These are phyloP conservation scores for Crucihimalaya himalaica DNA, from an alignment of 345 rosid species.

Conservation along the genomic window DNA sequence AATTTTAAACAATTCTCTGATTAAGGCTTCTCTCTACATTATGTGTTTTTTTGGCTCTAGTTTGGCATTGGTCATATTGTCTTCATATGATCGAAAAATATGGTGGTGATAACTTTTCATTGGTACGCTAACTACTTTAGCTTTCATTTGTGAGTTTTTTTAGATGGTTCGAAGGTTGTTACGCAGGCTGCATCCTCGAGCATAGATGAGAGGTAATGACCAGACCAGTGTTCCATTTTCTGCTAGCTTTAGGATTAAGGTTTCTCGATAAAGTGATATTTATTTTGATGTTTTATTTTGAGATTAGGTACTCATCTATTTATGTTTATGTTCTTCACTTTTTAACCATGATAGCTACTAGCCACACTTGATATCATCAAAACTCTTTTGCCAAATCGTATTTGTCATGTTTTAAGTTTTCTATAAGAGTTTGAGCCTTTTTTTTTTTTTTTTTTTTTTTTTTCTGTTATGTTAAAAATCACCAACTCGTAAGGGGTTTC, in stretches of 20 bases:
- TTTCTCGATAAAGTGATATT: not conserved
- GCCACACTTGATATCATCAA: conserved; percentile 11
- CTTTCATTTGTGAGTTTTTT: conserved; percentile 22
- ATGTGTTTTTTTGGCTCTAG: not conserved
- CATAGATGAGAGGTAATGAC: conserved; percentile 66
- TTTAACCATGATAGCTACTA: conserved; percentile 10
- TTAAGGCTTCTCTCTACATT: conserved; percentile 3
- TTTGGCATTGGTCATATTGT: conserved; percentile 3
- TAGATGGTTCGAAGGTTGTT: conserved; percentile 67
- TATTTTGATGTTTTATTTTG: not conserved
- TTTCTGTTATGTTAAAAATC: not conserved
- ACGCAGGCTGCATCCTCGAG: conserved; percentile 47
- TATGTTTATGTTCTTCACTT: not conserved
- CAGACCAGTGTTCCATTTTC: conserved; percentile 21
- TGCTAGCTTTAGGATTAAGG: conserved; percentile 4
- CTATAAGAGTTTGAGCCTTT: conserved; percentile 21
- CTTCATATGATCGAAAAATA: not conserved
- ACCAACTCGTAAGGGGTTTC: not conserved
- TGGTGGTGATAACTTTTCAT: not conserved
- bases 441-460: not conserved
- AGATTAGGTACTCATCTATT: conserved; percentile 1
- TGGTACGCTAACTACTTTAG: conserved; percentile 17
- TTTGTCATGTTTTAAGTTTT: not conserved
- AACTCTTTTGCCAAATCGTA: conserved; percentile 3
- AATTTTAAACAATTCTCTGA: not conserved